Evolutionary conservation across 1,284 basidiomycete genomes (phyloP), one percentile per base, ranked within the genome.

Genomic region (Flammula alnicola): DNA sequence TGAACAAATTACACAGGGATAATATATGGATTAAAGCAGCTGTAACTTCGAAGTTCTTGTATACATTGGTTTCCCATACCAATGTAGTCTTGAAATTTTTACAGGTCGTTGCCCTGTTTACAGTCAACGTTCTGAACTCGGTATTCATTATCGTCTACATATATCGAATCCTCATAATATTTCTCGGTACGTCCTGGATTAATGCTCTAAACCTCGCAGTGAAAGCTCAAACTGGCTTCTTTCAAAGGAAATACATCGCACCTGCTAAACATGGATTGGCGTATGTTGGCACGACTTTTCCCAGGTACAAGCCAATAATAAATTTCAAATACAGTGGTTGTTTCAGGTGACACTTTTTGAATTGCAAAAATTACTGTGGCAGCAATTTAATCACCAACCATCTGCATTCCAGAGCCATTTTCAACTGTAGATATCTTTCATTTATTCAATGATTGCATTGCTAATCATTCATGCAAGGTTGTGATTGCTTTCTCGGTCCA

Each of bases 111-210:
- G 47, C 64, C 14, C 54, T 74, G 20, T 66, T 73, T 45, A 10
- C 71, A 1, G 65, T 63, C 16, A 71, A 74, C 53, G 69, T 70
- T 1, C 45, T 67, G n/a, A 68, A 70, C 37, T 63, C 68, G 0
- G 52, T 65, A n/a, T 70, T 73, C 52, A 63, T 68, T 30, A 52
- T 67, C 26, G 48, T 62, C 5, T 73, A 70, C 43, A 44, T 72
- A 19, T 74, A 73, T 47, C 50, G 66, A 17, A 63, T 65, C n/a
- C 53, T 74, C 7, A 63, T 74, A 30, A 52, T 58, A 2, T 63
- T 71, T 44, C 74, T 74, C 42, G 70, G 63, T 27, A 25, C 25
- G 23, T 16, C 3, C 14, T 10, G 5, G 9, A 25, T 4, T 39
- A 20, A n/a, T 16, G 6, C 12, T 16, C 17, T 39, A 10, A 10